Evolutionary conservation across 192 early-diverging fungal species (phyloP), one percentile per base, ranked within the genome.

Genomic region (Spizellomyces punctatus): DNA sequence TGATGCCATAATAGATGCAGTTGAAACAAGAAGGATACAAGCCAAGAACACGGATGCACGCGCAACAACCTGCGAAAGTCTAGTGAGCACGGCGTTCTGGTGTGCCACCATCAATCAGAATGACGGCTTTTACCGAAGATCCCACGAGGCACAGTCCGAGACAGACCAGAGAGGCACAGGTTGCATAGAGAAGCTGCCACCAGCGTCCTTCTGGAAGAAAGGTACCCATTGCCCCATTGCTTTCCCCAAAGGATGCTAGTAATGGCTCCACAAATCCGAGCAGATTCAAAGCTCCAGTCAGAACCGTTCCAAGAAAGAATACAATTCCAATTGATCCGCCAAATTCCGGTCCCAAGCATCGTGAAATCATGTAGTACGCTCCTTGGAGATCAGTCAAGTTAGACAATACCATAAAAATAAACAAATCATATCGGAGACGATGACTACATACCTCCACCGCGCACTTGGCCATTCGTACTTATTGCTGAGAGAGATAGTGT

Each of bases 291-390:
- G 67, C 78, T 9, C 50, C 74, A 5, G 63, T 72, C 10, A 77
- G 46, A 3, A 64, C 8, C 9, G 67, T 76, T 19, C 76, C 78
- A 6, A 77, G 19, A 56, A 75, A 82, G 46, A 82, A 80, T 10
- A 82, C n/a, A 43, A 72, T 63, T 6, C 75, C 79, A 19, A 82
- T 73, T 17, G 61, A 43, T 12, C 81, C 81, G 10, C 81, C 81
- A 43, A 82, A 67, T 43, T 81, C 81, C 21, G 67, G 76, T 19
- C 81, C 81, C 16, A 82, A 67, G 12, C 47, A 58, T 16, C 77
- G 54, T 0, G 63, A 68, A 5, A 82, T 70, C 22, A 82, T 9
- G 63, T 77, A 82, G 41, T 82, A 82, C 19, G 79, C 72, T 0
- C 78, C 78, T 54, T 12, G 27, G 27, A 36, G n/a, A 36, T 36